Evolutionary conservation across 148 eudicot genomes (phyloP), one percentile per base, ranked within the genome.

Genomic region (Agrostemma githago): DNA sequence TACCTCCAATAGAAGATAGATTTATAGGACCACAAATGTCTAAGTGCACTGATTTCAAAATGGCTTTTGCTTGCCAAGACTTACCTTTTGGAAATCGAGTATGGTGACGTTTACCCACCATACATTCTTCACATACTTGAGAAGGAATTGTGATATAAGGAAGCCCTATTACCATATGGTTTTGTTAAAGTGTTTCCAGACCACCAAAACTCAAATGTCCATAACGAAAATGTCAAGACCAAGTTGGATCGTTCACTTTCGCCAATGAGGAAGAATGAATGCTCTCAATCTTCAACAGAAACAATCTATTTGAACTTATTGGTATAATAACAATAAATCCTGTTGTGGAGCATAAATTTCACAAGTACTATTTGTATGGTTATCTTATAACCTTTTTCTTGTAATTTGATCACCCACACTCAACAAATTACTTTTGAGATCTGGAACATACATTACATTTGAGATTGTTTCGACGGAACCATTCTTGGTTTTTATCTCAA

Each of bases 371-470:
- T 37, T 57, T 70, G 53, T 57, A 75, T 70, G 39, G 58, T 70
- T 51, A 79, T 71, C 19, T 53, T 62, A 62, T 76, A 70, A 2
- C 71, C 76, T 51, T 72, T 77, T 62, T 77, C 72, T 53, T 63
- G 71, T 26, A 72, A 56, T 34, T 26, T 26, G 34, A 26, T 72
- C 67, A 19, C 60, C 80, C 38, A 58, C 44, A 66, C 76, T 78
- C 26, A 78, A 37, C 16, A 66, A 43, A 44, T 72, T 78, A 21
- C 59, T 72, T 71, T 78, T 78, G 21, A 78, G 61, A 54, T 78
- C 66, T 17, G 60, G 80, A 37, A 78, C 72, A 58, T 58, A 76
- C 34, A 72, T 19, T 7, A 72, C 76, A 66, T 78, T 65, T 20
- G 80, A 72, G 16, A 66, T 72, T 57, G 41, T 78, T 72, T 72